Percentiles rank a stretch among this genome's conserved stretches.
Evolutionary conservation across 495 filamentous ascomycete species (phyloP).

Genomic region (Cercophora samala): DNA sequence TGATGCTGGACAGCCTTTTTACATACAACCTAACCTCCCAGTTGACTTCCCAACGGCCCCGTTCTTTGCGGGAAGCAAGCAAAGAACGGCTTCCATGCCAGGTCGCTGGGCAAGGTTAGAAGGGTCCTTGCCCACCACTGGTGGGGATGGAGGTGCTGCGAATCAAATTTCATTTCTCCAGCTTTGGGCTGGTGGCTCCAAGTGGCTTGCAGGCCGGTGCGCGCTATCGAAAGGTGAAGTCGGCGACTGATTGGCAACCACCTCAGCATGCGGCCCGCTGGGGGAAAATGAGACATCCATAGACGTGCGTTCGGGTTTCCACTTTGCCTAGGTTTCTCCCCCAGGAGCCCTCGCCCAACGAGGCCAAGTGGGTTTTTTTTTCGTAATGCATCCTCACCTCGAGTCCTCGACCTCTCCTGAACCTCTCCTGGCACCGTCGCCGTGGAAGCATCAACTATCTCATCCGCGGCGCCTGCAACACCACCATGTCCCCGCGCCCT

Average conservation of each 20-base stretch:
- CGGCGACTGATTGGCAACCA: slow-evolving; percentile 15
- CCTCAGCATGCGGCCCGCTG: background rate
- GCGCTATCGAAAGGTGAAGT: slow-evolving; percentile 5
- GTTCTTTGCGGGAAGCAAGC: background rate
- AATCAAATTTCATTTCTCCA: background rate
- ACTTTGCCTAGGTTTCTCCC: background rate
- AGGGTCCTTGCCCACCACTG: background rate
- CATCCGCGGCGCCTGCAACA: background rate
- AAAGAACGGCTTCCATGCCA: too few species aligned
- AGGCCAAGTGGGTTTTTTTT: slow-evolving; percentile 4
- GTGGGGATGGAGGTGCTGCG: background rate
- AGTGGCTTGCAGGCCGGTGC: slow-evolving; percentile 4
- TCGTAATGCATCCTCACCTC: background rate
- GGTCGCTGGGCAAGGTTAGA: background rate
- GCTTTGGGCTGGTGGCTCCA: background rate
- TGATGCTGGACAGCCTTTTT: background rate
- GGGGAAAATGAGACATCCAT: slow-evolving; percentile 17
- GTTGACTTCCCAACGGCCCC: too few species aligned
- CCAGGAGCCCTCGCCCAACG: background rate
- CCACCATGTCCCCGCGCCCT: slow-evolving; percentile 11
- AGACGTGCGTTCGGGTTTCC: slow-evolving; percentile 12
- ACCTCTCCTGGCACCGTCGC: background rate
- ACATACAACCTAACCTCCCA: too few species aligned
- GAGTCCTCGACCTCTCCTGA: background rate
- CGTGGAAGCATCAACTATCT: background rate